Evolutionary conservation across 176 grass and related monocot genomes (phyloP).

Genomic region (Rhynchospora breviuscula): DNA sequence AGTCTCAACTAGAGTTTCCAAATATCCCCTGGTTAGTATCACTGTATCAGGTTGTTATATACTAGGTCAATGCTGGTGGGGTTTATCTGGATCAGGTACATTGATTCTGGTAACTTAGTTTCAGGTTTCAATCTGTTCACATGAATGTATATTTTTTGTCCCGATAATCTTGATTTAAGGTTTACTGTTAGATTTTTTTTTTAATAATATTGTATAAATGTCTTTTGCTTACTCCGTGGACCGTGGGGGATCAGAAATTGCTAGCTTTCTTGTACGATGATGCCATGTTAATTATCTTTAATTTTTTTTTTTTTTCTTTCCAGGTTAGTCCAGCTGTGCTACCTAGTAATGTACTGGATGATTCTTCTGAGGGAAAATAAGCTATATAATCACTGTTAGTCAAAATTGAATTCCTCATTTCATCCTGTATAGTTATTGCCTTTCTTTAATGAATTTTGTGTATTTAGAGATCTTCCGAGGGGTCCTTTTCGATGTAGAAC

Average conservation of each 20-base stretch:
- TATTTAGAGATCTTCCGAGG: background rate
- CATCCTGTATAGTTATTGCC: background rate
- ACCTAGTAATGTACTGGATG: background rate
- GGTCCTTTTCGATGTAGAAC: background rate
- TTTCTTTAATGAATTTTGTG: background rate
- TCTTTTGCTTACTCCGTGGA: background rate
- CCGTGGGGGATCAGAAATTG: background rate
- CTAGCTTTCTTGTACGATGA: background rate
- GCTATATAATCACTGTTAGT: background rate
- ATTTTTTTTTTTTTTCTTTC: background rate
- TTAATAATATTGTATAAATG: background rate
- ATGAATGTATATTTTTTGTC: background rate
- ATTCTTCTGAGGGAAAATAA: background rate
- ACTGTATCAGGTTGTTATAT: background rate
- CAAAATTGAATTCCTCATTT: background rate
- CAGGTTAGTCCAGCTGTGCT: background rate
- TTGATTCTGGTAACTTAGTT: background rate
- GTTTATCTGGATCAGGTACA: background rate
- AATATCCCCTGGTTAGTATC: background rate
- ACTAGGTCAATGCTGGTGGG: background rate
- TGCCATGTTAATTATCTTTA: background rate
- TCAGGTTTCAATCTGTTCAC: background rate
- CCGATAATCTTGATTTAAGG: background rate
- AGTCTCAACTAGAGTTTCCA: background rate
- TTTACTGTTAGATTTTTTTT: background rate